Conservation (phyloP, 2,329 filamentous ascomycete species). For the Chaetomium globosum region DNA sequence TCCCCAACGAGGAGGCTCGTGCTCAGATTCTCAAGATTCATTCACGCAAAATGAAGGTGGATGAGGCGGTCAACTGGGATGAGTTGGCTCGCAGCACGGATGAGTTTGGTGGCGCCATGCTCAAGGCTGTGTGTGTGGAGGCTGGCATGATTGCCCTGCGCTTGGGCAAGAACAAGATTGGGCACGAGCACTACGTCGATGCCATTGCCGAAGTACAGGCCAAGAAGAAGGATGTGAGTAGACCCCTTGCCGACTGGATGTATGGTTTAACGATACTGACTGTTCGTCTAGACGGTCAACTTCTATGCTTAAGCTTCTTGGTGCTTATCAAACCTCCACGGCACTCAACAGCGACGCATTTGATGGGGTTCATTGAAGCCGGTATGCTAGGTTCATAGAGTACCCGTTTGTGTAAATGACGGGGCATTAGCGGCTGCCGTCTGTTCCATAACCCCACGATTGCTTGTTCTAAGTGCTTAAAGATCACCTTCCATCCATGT, state of each 20-base stretch:
- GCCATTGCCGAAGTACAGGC: conserved; percentile 94
- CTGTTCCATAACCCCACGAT: background rate
- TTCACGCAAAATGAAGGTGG: conserved; percentile 96
- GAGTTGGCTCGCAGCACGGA: conserved; percentile 96
- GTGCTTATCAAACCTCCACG: background rate
- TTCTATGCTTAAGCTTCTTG: conserved; percentile 45
- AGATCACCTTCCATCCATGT: background rate
- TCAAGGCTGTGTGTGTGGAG: conserved; percentile 98
- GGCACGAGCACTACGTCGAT: conserved; percentile 98
- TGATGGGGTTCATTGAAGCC: conserved; percentile 25
- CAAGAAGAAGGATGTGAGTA: conserved; percentile 85
- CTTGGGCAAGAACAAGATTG: conserved; percentile 93
- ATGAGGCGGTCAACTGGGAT: conserved; percentile 90
- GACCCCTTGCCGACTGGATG: background rate
- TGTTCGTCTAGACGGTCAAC: conserved; percentile 38
- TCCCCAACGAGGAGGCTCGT: conserved; percentile 95
- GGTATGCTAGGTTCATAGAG: conserved; percentile 28
- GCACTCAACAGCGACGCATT: conserved; percentile 1
- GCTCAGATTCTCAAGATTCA: conserved; percentile 98
- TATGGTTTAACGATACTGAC: conserved; percentile 19
- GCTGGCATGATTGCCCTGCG: conserved; percentile 98
- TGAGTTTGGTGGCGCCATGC: conserved; percentile 95
- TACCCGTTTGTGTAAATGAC: conserved; percentile 31
- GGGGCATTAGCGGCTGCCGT: conserved; percentile 18
- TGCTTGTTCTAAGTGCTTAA: background rate